Percentiles rank a stretch among this genome's conserved stretches.
phyloP scores from a whole-genome alignment of 192 early-diverging fungal species.

The Phlyctochytrium bullatum region DNA sequence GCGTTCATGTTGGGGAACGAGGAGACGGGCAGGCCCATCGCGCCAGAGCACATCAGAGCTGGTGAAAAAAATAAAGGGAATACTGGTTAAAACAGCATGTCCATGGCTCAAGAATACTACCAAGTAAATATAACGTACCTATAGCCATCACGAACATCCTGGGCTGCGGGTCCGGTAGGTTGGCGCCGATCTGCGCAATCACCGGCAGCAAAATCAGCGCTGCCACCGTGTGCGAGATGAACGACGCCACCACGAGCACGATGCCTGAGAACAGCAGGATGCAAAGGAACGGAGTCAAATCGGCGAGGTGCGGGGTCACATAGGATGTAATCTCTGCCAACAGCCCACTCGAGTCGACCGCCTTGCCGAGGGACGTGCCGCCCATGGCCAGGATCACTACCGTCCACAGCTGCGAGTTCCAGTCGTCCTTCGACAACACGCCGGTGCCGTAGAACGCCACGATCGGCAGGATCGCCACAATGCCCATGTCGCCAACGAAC shows the following conservation, averaged over 20 bases:
- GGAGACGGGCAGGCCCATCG: constrained; percentile 89
- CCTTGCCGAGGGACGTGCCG: constrained; percentile 89
- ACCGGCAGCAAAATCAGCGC: constrained; percentile 96
- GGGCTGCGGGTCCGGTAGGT: constrained; percentile 73
- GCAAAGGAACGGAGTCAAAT: constrained; percentile 68
- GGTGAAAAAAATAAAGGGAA: constrained; percentile 40
- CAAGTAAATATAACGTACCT: constrained; percentile 41
- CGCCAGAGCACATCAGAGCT: constrained; percentile 83
- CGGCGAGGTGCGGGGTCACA: constrained; percentile 66
- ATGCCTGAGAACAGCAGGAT: constrained; percentile 74
- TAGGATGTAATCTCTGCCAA: constrained; percentile 70
- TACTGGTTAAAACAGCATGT: background rate
- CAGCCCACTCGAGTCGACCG: constrained; percentile 84
- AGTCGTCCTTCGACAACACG: constrained; percentile 92
- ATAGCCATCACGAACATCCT: constrained; percentile 79
- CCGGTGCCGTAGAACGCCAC: constrained; percentile 87
- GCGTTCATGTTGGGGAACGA: constrained; percentile 99
- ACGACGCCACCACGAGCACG: constrained; percentile 82
- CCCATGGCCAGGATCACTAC: constrained; percentile 84
- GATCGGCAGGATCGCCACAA: constrained; percentile 90
- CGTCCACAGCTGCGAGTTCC: constrained; percentile 94
- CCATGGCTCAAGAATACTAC: too few species aligned
- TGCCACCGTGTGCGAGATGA: constrained; percentile 94
- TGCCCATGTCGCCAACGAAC: constrained; percentile 92
- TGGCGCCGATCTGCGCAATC: constrained; percentile 81